Conservation (phyloP, 2,329 filamentous ascomycete genomes). For the Hymenoscyphus fructigenus region DNA sequence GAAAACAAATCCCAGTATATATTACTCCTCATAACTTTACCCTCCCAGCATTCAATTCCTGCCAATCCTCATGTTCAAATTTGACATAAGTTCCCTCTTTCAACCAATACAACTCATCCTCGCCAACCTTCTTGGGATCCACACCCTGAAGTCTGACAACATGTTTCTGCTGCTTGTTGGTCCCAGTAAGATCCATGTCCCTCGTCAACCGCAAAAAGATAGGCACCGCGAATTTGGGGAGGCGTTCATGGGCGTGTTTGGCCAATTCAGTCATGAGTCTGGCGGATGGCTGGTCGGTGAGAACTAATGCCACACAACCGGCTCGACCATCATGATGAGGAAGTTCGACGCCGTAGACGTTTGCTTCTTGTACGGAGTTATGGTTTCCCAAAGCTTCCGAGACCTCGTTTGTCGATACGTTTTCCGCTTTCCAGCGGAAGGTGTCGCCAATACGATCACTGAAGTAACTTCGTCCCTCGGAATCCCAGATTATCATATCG, state of each 20-base stretch:
- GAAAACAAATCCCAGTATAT: too few species aligned
- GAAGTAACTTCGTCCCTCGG: conserved; percentile 74
- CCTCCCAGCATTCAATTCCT: conserved; percentile 60
- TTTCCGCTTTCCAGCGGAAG: conserved; percentile 80
- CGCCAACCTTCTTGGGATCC: conserved; percentile 54
- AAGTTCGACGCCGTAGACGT: conserved; percentile 80
- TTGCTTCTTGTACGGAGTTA: conserved; percentile 69
- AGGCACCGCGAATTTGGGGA: conserved; percentile 76
- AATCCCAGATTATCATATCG: conserved; percentile 73
- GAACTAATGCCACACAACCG: conserved; percentile 72
- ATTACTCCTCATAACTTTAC: conserved; percentile 47
- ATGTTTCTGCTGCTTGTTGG: conserved; percentile 87
- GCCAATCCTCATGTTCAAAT: conserved; percentile 70
- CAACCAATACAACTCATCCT: conserved; percentile 56
- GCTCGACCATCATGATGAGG: conserved; percentile 82
- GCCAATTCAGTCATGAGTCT: conserved; percentile 59
- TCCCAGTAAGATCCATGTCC: conserved; percentile 69
- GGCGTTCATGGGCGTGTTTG: conserved; percentile 50
- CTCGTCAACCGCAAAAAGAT: conserved; percentile 71
- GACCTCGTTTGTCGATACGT: conserved; percentile 80
- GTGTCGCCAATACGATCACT: conserved; percentile 78
- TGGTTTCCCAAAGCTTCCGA: conserved; percentile 70
- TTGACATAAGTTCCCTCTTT: conserved; percentile 63
- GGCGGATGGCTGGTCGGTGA: conserved; percentile 50
- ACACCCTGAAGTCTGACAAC: conserved; percentile 71